phyloP scores from a whole-genome alignment of 129 eudicot genomes.

The Ambrosia artemisiifolia region DNA sequence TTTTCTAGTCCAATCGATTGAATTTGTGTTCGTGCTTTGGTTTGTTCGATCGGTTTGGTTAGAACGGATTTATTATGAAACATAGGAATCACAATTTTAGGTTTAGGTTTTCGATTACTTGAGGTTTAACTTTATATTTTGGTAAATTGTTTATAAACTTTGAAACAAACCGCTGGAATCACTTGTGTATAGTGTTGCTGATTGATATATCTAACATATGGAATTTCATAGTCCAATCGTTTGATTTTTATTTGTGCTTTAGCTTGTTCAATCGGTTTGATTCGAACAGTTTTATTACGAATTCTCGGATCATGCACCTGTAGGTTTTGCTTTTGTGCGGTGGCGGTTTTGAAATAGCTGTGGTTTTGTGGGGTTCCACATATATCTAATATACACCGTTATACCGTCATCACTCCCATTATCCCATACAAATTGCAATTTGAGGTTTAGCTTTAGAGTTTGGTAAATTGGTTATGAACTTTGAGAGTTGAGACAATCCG shows the following conservation, averaged over 20 bases:
- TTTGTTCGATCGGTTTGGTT: neutral
- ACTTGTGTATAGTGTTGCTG: neutral
- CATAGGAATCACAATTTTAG: constrained; percentile 3
- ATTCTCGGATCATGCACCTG: neutral
- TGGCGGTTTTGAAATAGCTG: neutral
- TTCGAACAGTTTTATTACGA: neutral
- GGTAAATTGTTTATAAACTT: neutral
- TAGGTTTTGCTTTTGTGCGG: neutral
- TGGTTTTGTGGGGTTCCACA: neutral
- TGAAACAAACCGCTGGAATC: neutral
- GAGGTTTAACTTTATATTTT: neutral
- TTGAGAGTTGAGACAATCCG: neutral
- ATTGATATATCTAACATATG: too few species aligned
- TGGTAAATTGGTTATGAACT: neutral
- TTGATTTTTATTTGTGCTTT: too few species aligned
- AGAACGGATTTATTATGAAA: neutral
- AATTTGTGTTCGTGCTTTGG: neutral
- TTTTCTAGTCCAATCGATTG: neutral
- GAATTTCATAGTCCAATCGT: too few species aligned
- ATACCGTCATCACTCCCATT: too few species aligned
- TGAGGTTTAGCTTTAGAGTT: neutral
- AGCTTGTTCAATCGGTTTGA: too few species aligned
- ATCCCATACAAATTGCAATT: constrained; percentile 1
- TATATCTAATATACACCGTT: neutral
- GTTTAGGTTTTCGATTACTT: too few species aligned